These are phyloP conservation scores for Ustilago vetiveriae DNA, from an alignment of 1,284 basidiomycete genomes.

Conservation along the genomic window DNA sequence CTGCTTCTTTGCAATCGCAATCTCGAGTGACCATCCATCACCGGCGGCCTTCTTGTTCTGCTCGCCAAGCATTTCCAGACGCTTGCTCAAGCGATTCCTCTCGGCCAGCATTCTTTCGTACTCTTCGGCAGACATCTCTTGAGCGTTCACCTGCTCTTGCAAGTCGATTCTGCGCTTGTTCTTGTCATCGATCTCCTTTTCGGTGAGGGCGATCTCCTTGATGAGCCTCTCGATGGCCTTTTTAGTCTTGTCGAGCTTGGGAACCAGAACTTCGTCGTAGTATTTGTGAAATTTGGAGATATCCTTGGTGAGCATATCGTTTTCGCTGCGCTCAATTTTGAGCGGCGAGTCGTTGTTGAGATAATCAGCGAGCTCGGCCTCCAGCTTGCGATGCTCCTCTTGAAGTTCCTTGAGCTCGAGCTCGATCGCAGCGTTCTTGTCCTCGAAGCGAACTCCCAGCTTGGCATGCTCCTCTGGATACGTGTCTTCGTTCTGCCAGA, in stretches of 20 bases:
- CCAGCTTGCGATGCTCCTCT: slow-evolving; percentile 48
- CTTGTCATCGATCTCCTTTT: slow-evolving; percentile 54
- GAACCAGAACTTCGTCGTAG: slow-evolving; percentile 59
- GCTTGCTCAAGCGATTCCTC: slow-evolving; percentile 53
- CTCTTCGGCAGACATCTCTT: slow-evolving; percentile 62
- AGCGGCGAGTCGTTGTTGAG: slow-evolving; percentile 56
- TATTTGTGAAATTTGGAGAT: slow-evolving; percentile 62
- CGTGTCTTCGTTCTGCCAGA: slow-evolving; percentile 65
- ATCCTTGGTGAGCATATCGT: slow-evolving; percentile 58
- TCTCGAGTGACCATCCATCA: slow-evolving; percentile 56
- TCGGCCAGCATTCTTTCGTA: slow-evolving; percentile 59
- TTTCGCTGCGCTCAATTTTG: slow-evolving; percentile 52
- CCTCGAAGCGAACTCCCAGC: slow-evolving; percentile 56
- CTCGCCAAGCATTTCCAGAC: slow-evolving; percentile 47
- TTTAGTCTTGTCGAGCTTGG: slow-evolving; percentile 60
- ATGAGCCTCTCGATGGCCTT: slow-evolving; percentile 54
- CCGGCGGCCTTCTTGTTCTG: slow-evolving; percentile 52
- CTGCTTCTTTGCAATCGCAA: slow-evolving; percentile 59
- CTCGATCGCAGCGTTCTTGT: slow-evolving; percentile 51
- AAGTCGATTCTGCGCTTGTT: slow-evolving; percentile 46
- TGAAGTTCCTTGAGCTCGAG: slow-evolving; percentile 50
- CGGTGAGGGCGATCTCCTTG: slow-evolving; percentile 40
- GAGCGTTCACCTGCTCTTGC: slow-evolving; percentile 57
- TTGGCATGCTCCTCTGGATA: slow-evolving; percentile 63
- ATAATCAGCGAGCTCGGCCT: slow-evolving; percentile 43